These are phyloP conservation scores for Rhododendron henanense DNA, from an alignment of 148 eudicot species.

Conservation along the genomic window DNA sequence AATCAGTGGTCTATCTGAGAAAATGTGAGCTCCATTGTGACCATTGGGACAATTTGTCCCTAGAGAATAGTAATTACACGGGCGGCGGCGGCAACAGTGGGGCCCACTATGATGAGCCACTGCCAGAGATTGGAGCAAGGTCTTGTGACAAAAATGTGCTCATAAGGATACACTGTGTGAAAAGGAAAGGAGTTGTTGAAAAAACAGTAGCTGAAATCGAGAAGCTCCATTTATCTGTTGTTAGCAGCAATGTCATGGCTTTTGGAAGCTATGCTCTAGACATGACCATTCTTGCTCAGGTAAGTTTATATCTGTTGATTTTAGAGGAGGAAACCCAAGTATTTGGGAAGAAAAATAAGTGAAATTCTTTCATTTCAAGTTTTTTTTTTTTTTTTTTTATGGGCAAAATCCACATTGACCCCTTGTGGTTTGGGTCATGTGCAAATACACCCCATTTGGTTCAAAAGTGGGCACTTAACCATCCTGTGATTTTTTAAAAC, in stretches of 20 bases:
- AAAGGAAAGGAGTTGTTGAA: constrained; percentile 48
- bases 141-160: constrained; percentile 53
- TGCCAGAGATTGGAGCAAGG: constrained; percentile 71
- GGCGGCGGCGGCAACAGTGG: background rate
- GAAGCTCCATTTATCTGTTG: constrained; percentile 45
- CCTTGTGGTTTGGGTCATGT: no score
- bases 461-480: no score
- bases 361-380: no score
- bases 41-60: constrained; percentile 13
- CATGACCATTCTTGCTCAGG: constrained; percentile 66
- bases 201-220: constrained; percentile 45
- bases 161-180: constrained; percentile 56
- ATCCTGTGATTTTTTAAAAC: no score
- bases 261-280: constrained; percentile 53
- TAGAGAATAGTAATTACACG: constrained; percentile 15
- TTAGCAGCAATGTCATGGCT: constrained; percentile 42
- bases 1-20: constrained; percentile 44
- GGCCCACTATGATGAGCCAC: constrained; percentile 13
- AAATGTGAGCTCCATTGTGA: constrained; percentile 33
- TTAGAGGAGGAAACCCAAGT: background rate
- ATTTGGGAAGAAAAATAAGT: no score
- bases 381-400: no score
- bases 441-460: no score
- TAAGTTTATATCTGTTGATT: constrained; percentile 15
- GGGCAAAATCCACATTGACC: no score